Percentiles rank a stretch among this genome's conserved stretches.
These are phyloP conservation scores for Tulasnella calospora DNA, from an alignment of 768 basidiomycete genomes.

Conservation along the genomic window DNA sequence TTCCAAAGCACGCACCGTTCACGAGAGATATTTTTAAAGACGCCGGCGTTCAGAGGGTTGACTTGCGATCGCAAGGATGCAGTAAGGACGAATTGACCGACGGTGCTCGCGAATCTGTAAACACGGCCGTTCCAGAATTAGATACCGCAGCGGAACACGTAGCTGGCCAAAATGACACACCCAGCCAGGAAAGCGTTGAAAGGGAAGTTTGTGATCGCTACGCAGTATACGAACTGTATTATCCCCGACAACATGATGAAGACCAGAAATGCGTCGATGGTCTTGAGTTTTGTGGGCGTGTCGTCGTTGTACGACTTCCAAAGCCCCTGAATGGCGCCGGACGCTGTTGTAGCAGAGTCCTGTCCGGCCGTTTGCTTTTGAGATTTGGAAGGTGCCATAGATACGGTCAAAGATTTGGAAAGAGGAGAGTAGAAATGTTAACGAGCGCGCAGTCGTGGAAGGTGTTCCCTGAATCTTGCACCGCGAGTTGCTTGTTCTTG, in stretches of 20 bases:
- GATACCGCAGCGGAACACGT: slow-evolving; percentile 1
- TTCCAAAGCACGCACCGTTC: slow-evolving; percentile 61
- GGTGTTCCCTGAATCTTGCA: background rate
- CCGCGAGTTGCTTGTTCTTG: slow-evolving; percentile 5
- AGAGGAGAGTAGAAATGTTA: background rate
- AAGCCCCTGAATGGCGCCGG: slow-evolving; percentile 47
- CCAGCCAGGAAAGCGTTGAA: slow-evolving; percentile 97
- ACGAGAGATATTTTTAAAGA: slow-evolving; percentile 88
- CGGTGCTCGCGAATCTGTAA: slow-evolving; percentile 78
- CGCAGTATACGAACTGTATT: slow-evolving; percentile 85
- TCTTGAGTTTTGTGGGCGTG: slow-evolving; percentile 81
- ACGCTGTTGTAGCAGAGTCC: background rate
- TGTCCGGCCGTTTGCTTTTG: slow-evolving; percentile 3
- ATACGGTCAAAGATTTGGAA: background rate
- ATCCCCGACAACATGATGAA: slow-evolving; percentile 91
- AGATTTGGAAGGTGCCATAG: slow-evolving; percentile 20
- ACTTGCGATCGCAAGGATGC: slow-evolving; percentile 90
- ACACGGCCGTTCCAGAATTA: background rate
- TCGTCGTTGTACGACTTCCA: slow-evolving; percentile 72
- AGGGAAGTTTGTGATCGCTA: slow-evolving; percentile 86
- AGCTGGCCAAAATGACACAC: slow-evolving; percentile 47
- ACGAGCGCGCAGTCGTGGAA: slow-evolving; percentile 9
- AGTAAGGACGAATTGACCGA: slow-evolving; percentile 94
- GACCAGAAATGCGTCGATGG: slow-evolving; percentile 87
- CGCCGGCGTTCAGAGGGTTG: slow-evolving; percentile 72